phyloP scores from a whole-genome alignment of 2,329 filamentous ascomycete species.

The Neonectria sp. region DNA sequence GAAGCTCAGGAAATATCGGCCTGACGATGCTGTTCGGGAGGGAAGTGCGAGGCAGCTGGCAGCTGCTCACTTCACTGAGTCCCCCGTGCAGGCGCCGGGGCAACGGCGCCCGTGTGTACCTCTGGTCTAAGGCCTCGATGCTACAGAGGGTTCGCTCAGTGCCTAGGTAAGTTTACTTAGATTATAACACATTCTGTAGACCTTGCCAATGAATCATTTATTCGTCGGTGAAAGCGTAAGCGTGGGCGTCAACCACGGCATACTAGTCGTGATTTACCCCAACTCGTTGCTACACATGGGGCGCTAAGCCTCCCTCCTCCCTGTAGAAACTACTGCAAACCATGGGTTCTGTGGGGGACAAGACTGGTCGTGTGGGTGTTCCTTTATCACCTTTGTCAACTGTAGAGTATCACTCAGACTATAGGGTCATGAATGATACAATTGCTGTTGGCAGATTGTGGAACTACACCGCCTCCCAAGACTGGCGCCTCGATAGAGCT shows the following conservation, averaged over 20 bases:
- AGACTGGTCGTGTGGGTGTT: neutral
- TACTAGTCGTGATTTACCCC: too few relatives aligned
- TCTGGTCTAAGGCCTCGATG: neutral
- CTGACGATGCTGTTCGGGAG: conserved; percentile 9
- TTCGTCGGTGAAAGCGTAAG: neutral
- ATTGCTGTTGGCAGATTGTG: neutral
- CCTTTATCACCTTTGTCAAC: neutral
- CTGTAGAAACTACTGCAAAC: too few relatives aligned
- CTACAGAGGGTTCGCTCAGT: neutral
- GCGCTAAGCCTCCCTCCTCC: too few relatives aligned
- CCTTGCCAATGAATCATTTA: neutral
- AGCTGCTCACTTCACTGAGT: neutral
- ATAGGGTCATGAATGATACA: neutral
- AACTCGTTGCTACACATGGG: too few relatives aligned
- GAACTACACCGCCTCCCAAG: neutral
- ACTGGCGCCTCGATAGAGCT: neutral
- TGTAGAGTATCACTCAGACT: neutral
- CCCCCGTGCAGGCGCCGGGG: neutral
- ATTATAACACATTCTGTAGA: neutral
- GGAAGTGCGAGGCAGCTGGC: conserved; percentile 43
- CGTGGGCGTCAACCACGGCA: neutral
- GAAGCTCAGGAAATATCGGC: neutral
- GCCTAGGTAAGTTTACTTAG: neutral
- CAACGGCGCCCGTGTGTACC: neutral
- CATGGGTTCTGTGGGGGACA: neutral